phyloP scores from a whole-genome alignment of 495 filamentous ascomycete species.

The Bacidia rubella region DNA sequence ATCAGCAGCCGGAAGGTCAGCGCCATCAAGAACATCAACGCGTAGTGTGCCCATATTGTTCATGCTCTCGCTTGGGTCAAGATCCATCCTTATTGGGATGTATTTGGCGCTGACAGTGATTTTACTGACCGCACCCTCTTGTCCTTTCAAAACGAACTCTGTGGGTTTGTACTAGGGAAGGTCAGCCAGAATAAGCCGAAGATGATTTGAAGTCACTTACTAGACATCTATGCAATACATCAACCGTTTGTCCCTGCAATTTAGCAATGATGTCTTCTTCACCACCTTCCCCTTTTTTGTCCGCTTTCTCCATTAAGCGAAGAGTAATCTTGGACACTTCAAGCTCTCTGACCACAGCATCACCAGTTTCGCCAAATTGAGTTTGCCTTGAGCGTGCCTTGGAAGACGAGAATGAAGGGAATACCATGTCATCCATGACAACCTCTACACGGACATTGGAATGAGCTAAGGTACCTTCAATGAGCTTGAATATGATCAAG shows the following conservation, averaged over 20 bases:
- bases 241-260: conserved; percentile 69
- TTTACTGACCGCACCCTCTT: conserved; percentile 61
- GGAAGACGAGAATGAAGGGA: conserved; percentile 72
- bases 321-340: conserved; percentile 90
- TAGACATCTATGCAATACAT: conserved; percentile 74
- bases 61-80: conserved; percentile 90
- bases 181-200: conserved; percentile 12
- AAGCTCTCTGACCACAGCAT: conserved; percentile 90
- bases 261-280: conserved; percentile 66
- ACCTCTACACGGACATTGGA: conserved; percentile 72
- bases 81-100: conserved; percentile 80
- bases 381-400: conserved; percentile 50
- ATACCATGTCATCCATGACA: conserved; percentile 86
- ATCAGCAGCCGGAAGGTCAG: conserved; percentile 80
- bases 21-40: conserved; percentile 79
- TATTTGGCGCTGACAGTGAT: conserved; percentile 88
- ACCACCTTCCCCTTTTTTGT: conserved; percentile 58
- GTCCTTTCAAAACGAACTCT: conserved; percentile 58
- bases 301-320: conserved; percentile 59
- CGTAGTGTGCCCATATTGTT: conserved; percentile 94
- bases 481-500: conserved; percentile 84
- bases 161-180: conserved; percentile 69
- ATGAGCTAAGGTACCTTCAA: conserved; percentile 70
- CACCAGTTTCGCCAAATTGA: conserved; percentile 79
- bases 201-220: conserved; percentile 32